A percentile compares a stretch with the other conserved stretches of the same genome.
Evolutionary conservation across 2,329 filamentous ascomycete species (phyloP).

Genomic region (Pseudocercospora vitis): DNA sequence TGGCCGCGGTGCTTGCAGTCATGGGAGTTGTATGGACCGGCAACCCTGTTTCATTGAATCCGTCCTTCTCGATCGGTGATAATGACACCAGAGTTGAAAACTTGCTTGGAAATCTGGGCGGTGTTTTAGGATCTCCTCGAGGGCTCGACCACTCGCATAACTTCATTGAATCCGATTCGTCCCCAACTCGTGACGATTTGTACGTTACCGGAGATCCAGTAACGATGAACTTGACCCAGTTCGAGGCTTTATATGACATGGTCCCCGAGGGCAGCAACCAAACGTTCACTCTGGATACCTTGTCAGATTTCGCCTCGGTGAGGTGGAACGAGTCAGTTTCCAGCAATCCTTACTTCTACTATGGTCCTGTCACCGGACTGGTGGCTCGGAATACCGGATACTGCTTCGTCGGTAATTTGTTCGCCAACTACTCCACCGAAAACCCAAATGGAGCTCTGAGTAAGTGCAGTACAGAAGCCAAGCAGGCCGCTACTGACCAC

Average conservation of each 20-base stretch:
- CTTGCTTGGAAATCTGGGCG: slow-evolving; percentile 46
- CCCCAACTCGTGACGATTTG: slow-evolving; percentile 54
- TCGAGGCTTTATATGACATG: slow-evolving; percentile 48
- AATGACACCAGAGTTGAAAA: slow-evolving; percentile 37
- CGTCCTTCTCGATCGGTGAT: slow-evolving; percentile 35
- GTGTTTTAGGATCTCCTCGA: slow-evolving; percentile 27
- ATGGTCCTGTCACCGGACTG: slow-evolving; percentile 33
- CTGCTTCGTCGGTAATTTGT: slow-evolving; percentile 29
- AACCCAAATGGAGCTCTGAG: slow-evolving; percentile 34
- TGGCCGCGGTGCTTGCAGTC: slow-evolving; percentile 33
- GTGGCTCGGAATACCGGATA: slow-evolving; percentile 31
- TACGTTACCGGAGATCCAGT: slow-evolving; percentile 51
- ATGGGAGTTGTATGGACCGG: slow-evolving; percentile 33
- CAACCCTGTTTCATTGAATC: slow-evolving; percentile 45
- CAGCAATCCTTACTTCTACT: slow-evolving; percentile 36
- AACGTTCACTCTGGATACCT: slow-evolving; percentile 33
- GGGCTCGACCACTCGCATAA: slow-evolving; percentile 55
- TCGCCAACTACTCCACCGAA: slow-evolving; percentile 37
- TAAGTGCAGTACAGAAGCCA: slow-evolving; percentile 21
- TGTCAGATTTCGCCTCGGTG: slow-evolving; percentile 33
- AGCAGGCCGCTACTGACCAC: not conserved
- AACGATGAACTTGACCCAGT: slow-evolving; percentile 54
- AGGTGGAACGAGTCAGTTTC: slow-evolving; percentile 30
- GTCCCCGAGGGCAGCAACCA: slow-evolving; percentile 25
- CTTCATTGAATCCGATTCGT: slow-evolving; percentile 56